These are phyloP conservation scores for Cymodocea nodosa DNA, from an alignment of 116 monocot species.

Conservation along the genomic window DNA sequence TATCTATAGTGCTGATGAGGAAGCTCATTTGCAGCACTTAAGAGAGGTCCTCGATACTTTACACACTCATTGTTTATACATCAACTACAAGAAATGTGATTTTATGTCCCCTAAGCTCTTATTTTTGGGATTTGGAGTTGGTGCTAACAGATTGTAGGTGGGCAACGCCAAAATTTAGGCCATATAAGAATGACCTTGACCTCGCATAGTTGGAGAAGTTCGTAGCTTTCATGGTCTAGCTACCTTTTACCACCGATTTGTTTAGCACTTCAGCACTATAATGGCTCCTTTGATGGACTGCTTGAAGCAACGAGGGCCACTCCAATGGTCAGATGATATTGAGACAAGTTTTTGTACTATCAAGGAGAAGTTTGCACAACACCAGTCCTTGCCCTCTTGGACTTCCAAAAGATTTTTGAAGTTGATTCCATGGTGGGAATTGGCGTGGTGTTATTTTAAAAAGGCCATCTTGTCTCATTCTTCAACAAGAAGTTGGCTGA, in stretches of 20 bases:
- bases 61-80: neutral
- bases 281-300: neutral
- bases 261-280: neutral
- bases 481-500: neutral
- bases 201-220: neutral
- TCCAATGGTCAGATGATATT: neutral
- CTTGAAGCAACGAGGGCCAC: neutral
- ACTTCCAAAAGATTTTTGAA: neutral
- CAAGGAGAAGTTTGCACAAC: neutral
- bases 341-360: neutral
- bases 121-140: neutral
- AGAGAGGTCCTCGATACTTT: neutral
- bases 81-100: conserved; percentile 3
- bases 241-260: neutral
- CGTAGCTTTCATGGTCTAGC: conserved; percentile 7
- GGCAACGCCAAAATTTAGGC: neutral
- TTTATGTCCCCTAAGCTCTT: neutral
- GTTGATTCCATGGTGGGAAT: neutral
- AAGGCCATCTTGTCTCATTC: neutral
- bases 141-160: neutral
- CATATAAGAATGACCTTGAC: neutral
- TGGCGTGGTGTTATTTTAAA: neutral
- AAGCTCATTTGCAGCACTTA: neutral
- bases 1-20: neutral
- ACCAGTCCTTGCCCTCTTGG: neutral